A percentile compares a stretch with the other conserved stretches of the same genome.
phyloP scores from a whole-genome alignment of 768 basidiomycete genomes.

The Suillus ampliporus region DNA sequence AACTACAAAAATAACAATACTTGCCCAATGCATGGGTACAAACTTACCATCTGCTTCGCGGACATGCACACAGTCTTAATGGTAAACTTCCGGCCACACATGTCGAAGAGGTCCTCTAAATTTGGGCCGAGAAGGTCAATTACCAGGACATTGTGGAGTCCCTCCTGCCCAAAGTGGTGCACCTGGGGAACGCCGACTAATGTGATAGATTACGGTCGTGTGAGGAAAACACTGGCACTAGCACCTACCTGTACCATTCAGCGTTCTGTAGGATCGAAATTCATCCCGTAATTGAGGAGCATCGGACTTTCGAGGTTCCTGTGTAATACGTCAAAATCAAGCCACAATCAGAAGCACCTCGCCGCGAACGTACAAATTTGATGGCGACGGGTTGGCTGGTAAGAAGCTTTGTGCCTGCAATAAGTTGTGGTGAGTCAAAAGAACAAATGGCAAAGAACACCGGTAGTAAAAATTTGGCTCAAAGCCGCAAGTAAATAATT shows the following conservation, averaged over 20 bases:
- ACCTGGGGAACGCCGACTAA: constrained; percentile 96
- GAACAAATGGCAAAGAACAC: constrained; percentile 7
- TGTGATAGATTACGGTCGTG: constrained; percentile 14
- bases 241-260: constrained; percentile 84
- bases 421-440: constrained; percentile 22
- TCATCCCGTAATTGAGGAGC: constrained; percentile 98
- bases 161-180: constrained; percentile 98
- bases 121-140: constrained; percentile 98
- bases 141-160: constrained; percentile 93
- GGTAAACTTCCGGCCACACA: constrained; percentile 97
- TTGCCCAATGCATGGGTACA: background rate
- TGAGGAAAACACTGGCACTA: constrained; percentile 18
- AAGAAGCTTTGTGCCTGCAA: constrained; percentile 80
- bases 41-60: constrained; percentile 95
- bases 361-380: constrained; percentile 79
- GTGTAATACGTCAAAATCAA: constrained; percentile 19
- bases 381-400: constrained; percentile 91
- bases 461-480: background rate
- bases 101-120: constrained; percentile 97
- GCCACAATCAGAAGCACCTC: constrained; percentile 2
- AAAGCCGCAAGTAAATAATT: constrained; percentile 5
- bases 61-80: constrained; percentile 99
- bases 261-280: constrained; percentile 94
- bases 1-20: background rate
- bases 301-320: constrained; percentile 97